Evolutionary conservation across 164 flowering plant species (phyloP).

Genomic region (Chimonanthus salicifolius): DNA sequence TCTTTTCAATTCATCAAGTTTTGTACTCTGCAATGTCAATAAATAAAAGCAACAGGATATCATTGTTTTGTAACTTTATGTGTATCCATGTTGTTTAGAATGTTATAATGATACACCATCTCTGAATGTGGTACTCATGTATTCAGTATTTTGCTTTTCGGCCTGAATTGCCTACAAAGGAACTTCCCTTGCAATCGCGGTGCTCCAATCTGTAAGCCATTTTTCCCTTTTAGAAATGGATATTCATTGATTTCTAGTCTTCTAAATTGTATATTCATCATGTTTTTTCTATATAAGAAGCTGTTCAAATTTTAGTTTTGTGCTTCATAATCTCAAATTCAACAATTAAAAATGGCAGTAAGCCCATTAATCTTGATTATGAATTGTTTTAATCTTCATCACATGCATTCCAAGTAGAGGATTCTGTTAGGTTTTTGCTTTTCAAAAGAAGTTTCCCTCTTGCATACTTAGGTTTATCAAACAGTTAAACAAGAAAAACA

Average conservation of each 20-base stretch:
- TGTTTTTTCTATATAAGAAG: too few species aligned
- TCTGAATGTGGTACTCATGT: background rate
- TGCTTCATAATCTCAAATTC: background rate
- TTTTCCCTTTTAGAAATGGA: background rate
- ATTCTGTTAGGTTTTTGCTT: background rate
- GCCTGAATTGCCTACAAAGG: slow-evolving; percentile 61
- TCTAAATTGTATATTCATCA: background rate
- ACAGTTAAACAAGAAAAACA: background rate
- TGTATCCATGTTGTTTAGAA: background rate
- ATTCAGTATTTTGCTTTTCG: slow-evolving; percentile 43
- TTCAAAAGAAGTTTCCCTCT: background rate
- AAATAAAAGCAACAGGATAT: background rate
- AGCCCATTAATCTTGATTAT: background rate
- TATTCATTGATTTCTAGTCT: background rate
- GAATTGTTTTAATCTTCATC: background rate
- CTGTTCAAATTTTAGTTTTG: background rate
- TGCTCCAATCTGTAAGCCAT: slow-evolving; percentile 46
- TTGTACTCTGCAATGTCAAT: background rate
- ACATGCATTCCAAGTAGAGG: background rate
- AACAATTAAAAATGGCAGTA: background rate
- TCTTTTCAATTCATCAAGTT: background rate
- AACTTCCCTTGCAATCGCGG: slow-evolving; percentile 62
- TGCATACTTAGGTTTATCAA: background rate
- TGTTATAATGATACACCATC: background rate
- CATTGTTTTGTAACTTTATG: background rate